These are phyloP conservation scores for Erodium texanum DNA, from an alignment of 441 rosid genomes.

Conservation along the genomic window DNA sequence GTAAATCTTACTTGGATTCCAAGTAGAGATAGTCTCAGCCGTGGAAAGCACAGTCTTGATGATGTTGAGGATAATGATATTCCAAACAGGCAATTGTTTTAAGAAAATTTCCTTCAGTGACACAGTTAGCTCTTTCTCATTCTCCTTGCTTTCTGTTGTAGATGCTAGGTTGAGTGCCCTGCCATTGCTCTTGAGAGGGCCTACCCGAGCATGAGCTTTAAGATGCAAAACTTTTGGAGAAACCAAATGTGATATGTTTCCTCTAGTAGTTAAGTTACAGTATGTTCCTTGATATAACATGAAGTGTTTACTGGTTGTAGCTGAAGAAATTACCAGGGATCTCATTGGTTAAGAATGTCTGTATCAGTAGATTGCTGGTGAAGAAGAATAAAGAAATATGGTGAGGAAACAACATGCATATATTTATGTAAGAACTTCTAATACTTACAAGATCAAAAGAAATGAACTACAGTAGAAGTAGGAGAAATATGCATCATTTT, in stretches of 20 bases:
- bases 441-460: neutral
- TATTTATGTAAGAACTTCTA: no score
- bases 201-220: neutral
- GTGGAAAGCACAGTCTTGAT: neutral
- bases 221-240: neutral
- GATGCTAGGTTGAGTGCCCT: neutral
- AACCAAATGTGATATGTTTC: neutral
- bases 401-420: no score
- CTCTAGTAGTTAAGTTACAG: neutral
- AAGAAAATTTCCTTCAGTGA: neutral
- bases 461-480: no score
- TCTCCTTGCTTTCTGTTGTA: neutral
- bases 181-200: neutral
- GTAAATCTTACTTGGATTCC: neutral
- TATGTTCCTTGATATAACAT: neutral
- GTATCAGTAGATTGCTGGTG: no score
- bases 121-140: neutral
- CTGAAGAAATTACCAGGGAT: neutral
- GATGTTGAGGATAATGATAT: neutral
- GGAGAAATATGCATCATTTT: no score
- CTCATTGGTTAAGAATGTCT: no score
- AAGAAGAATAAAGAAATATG: no score
- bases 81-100: neutral
- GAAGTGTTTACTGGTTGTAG: neutral
- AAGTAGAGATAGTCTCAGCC: no score